phyloP scores from a whole-genome alignment of 768 basidiomycete genomes.

The Gelatoporia subvermispora region DNA sequence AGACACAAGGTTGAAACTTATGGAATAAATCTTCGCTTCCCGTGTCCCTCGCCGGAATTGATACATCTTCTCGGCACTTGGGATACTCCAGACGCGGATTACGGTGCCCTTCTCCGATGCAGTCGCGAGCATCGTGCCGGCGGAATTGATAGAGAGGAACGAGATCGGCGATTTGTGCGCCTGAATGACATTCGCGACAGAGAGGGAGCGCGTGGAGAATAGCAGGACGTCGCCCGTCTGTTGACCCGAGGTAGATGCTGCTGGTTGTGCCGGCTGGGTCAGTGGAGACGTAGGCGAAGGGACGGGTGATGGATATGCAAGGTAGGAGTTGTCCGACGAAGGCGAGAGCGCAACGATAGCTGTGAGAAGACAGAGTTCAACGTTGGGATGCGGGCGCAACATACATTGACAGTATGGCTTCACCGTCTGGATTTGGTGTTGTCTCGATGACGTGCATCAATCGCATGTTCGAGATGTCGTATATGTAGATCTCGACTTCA shows the following conservation, averaged over 20 bases:
- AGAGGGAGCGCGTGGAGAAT: slow-evolving; percentile 89
- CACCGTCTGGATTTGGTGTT: slow-evolving; percentile 90
- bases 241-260: slow-evolving; percentile 23
- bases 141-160: slow-evolving; percentile 76
- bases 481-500: slow-evolving; percentile 97
- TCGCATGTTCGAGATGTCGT: slow-evolving; percentile 98
- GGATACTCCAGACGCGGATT: slow-evolving; percentile 90
- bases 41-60: slow-evolving; percentile 92
- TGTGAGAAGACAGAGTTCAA: slow-evolving; percentile 26
- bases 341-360: slow-evolving; percentile 95
- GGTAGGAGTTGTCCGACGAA: slow-evolving; percentile 86
- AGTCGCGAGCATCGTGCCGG: slow-evolving; percentile 88
- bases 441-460: slow-evolving; percentile 97
- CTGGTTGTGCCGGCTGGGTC: slow-evolving; percentile 34
- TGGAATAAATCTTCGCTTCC: slow-evolving; percentile 79
- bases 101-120: slow-evolving; percentile 95
- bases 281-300: slow-evolving; percentile 72
- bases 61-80: slow-evolving; percentile 88
- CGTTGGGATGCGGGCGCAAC: background rate
- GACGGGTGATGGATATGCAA: slow-evolving; percentile 94
- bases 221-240: slow-evolving; percentile 87
- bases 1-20: slow-evolving; percentile 80
- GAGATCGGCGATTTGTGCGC: slow-evolving; percentile 95
- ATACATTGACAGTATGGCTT: slow-evolving; percentile 13
- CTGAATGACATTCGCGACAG: slow-evolving; percentile 92